Conservation (phyloP, 345 rosid species). For the Hevea brasiliensis region DNA sequence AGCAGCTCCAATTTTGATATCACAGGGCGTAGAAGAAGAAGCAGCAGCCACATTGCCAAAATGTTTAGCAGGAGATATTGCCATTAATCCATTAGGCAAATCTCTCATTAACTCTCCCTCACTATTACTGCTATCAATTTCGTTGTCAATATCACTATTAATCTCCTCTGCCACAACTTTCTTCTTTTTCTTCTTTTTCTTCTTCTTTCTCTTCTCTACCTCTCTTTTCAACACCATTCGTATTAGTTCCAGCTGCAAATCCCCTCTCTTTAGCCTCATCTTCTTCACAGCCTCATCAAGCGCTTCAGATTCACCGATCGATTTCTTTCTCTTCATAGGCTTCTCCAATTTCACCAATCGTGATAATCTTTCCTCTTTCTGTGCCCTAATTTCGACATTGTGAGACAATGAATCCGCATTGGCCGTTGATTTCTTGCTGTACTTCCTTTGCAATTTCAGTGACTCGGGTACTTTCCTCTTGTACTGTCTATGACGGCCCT, state of each 20-base stretch:
- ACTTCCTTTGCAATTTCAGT: conserved; percentile 53
- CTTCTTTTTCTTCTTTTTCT: conserved; percentile 30
- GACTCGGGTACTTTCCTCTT: conserved; percentile 65
- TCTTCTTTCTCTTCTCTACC: conserved; percentile 57
- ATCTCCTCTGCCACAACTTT: conserved; percentile 14
- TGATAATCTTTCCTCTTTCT: conserved; percentile 24
- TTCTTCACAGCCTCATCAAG: conserved; percentile 48
- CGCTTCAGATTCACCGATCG: conserved; percentile 21
- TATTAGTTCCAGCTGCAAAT: conserved; percentile 68
- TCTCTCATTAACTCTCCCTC: conserved; percentile 67
- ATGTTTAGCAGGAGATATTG: conserved; percentile 56
- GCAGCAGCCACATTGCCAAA: conserved; percentile 47
- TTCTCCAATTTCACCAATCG: conserved; percentile 39
- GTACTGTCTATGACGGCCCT: conserved; percentile 55
- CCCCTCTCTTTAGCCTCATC: conserved; percentile 65
- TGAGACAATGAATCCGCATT: background rate
- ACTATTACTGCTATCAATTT: conserved; percentile 27
- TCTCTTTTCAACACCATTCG: conserved; percentile 82
- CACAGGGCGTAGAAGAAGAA: conserved; percentile 45
- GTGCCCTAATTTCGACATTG: conserved; percentile 52
- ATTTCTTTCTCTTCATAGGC: conserved; percentile 29
- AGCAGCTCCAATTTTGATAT: conserved; percentile 61
- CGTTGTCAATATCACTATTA: conserved; percentile 28
- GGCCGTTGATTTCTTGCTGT: conserved; percentile 28
- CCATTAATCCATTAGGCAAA: conserved; percentile 93